phyloP scores from a whole-genome alignment of 1,139 yeast species.

The Taphrina betulina region DNA sequence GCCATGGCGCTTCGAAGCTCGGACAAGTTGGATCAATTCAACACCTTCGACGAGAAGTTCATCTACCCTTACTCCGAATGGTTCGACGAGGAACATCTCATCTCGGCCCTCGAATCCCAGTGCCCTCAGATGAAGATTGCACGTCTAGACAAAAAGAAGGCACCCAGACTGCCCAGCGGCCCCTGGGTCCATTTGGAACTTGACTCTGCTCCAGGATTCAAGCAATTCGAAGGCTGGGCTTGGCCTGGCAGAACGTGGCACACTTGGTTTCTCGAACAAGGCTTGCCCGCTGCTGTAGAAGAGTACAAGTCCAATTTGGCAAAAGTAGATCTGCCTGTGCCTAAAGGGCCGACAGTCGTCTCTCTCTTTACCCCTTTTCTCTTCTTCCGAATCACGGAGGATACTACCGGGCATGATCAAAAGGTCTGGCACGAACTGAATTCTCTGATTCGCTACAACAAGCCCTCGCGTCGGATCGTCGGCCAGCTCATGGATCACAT shows the following conservation, averaged over 20 bases:
- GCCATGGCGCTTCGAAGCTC: slow-evolving; percentile 7
- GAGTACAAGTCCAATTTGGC: not conserved
- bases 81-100: slow-evolving; percentile 7
- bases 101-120: not conserved
- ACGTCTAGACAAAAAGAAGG: not conserved
- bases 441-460: slow-evolving; percentile 2
- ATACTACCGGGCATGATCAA: not conserved
- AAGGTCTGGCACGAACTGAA: not conserved
- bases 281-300: not conserved
- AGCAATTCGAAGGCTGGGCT: not conserved
- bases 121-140: slow-evolving; percentile 6
- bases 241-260: not conserved
- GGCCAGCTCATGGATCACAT: not conserved
- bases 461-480: slow-evolving; percentile 1
- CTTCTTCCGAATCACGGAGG: not conserved
- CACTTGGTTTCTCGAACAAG: not conserved
- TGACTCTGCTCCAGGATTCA: not conserved
- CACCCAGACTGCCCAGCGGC: not conserved
- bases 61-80: not conserved
- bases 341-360: not conserved
- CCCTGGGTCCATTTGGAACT: not conserved
- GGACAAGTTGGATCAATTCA: not conserved
- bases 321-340: not conserved
- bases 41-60: not conserved
- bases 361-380: not conserved